A percentile compares a stretch with the other conserved stretches of the same genome.
Conservation (phyloP, 176 grass and related monocot genomes). For the Cenchrus purpureus region DNA sequence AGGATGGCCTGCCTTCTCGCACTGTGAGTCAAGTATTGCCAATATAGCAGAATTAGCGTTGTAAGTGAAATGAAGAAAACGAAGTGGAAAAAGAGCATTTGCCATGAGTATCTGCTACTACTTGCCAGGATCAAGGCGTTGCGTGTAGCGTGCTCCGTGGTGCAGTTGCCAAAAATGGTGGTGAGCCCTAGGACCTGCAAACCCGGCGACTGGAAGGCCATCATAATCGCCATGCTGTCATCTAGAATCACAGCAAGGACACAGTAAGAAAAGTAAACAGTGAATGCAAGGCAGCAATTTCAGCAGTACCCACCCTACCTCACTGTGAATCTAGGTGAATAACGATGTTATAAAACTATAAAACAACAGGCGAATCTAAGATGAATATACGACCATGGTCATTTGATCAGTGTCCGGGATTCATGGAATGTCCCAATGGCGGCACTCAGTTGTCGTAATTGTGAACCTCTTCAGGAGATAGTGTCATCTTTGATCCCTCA, state of each 20-base stretch:
- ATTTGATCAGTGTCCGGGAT: too few relatives aligned
- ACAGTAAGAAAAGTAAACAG: background rate
- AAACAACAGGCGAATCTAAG: too few relatives aligned
- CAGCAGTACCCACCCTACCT: background rate
- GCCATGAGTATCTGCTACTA: background rate
- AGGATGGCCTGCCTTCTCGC: conserved; percentile 72
- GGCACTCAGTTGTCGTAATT: background rate
- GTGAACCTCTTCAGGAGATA: background rate
- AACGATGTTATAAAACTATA: too few relatives aligned
- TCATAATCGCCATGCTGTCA: conserved; percentile 84
- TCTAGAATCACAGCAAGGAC: conserved; percentile 42
- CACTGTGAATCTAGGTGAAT: background rate
- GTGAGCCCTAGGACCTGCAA: conserved; percentile 77
- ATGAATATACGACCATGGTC: too few relatives aligned
- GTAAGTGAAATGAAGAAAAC: background rate
- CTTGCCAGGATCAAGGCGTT: conserved; percentile 86
- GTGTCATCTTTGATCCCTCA: too few relatives aligned
- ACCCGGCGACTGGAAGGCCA: conserved; percentile 70
- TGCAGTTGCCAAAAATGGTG: conserved; percentile 91
- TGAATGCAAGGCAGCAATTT: background rate
- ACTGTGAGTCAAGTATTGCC: conserved; percentile 54
- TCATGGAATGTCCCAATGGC: too few relatives aligned
- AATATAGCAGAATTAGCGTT: background rate
- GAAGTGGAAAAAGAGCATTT: background rate
- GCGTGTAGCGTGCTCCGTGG: conserved; percentile 61